Evolutionary conservation across 1,139 yeast species (phyloP), one percentile per base, ranked within the genome.

Genomic region (Debaryomycetaceae sp.): DNA sequence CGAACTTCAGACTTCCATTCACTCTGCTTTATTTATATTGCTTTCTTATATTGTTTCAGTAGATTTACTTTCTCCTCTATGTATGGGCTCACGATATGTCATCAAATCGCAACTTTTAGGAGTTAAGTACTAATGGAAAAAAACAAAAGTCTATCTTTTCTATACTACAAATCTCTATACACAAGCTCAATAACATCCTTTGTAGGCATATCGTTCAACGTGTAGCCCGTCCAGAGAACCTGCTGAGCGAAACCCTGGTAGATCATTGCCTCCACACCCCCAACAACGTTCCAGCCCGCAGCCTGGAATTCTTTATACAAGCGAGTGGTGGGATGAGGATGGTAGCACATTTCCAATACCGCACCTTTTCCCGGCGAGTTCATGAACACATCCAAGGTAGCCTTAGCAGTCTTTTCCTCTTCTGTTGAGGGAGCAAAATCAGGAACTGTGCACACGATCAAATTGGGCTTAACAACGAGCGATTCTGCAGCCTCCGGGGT

Each of bases 291-390:
- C 65, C 65, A 61, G 4, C 53, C 53, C 6, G 45, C 41, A 1
- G 37, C 36, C 32, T 50, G 47, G 37, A 60, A 61, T 28, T 56
- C 59, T 35, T 41, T 45, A 37, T 49, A 59, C 17, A 61, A 47
- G 22, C 52, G 39, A 5, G 66, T 61, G 5, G 34, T 30, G 15
- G 53, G 49, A 6, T 44, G 49, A 3, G 67, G 67, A 34, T 61
- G 55, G 48, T 61, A 61, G 43, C 67, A 61, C 66, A 61, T 61
- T 41, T 61, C 67, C 17, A 61, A 45, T 6, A 61, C 65, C 4
- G 56, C 56, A 2, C 63, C 66, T 31, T 46, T 47, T 3, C 37
- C 39, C 6, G 47, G 41, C 2, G 41, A 14, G 8, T 50, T 41
- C 34, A 59, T 55, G 42, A 61, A 56, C 0, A 59, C 60, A 14